Evolutionary conservation across 352 stramenopile genomes (phyloP).

Genomic region (Phytophthora hibernalis): DNA sequence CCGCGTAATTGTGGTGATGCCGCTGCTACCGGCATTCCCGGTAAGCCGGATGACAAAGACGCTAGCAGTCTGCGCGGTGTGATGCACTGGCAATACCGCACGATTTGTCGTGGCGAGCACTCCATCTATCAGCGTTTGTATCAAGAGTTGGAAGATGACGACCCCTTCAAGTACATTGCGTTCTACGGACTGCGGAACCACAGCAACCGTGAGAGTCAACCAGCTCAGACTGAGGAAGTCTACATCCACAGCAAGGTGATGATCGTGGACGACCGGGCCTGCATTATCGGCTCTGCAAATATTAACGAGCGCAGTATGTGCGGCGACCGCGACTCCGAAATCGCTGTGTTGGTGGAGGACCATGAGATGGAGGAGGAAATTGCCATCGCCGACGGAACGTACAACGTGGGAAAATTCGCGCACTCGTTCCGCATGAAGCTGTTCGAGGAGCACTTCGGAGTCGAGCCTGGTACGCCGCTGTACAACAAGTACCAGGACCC

Average conservation of each 20-base stretch:
- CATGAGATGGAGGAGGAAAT: conserved; percentile 68
- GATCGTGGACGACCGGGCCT: conserved; percentile 84
- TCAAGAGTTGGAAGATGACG: conserved; percentile 76
- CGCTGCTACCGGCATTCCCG: conserved; percentile 82
- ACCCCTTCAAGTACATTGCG: conserved; percentile 90
- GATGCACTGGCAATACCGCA: conserved; percentile 91
- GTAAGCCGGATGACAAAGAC: conserved; percentile 82
- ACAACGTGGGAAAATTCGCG: conserved; percentile 78
- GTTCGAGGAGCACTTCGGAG: conserved; percentile 87
- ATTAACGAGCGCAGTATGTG: conserved; percentile 91
- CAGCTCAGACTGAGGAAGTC: conserved; percentile 75
- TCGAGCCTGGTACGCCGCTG: conserved; percentile 47
- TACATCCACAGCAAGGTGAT: conserved; percentile 94
- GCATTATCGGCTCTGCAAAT: conserved; percentile 88
- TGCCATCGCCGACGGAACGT: conserved; percentile 50
- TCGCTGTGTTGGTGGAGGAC: conserved; percentile 87
- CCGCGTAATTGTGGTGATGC: conserved; percentile 88
- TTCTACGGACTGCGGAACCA: conserved; percentile 87
- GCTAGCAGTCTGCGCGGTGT: conserved; percentile 83
- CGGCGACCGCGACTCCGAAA: conserved; percentile 89
- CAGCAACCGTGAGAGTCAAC: conserved; percentile 37
- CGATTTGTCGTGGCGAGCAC: conserved; percentile 80
- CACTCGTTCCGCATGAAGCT: conserved; percentile 90
- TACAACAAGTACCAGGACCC: conserved; percentile 75
- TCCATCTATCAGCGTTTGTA: conserved; percentile 86